Base-by-base conservation (phyloP, 441 rosid genomes). In the California macrophylla region DNA sequence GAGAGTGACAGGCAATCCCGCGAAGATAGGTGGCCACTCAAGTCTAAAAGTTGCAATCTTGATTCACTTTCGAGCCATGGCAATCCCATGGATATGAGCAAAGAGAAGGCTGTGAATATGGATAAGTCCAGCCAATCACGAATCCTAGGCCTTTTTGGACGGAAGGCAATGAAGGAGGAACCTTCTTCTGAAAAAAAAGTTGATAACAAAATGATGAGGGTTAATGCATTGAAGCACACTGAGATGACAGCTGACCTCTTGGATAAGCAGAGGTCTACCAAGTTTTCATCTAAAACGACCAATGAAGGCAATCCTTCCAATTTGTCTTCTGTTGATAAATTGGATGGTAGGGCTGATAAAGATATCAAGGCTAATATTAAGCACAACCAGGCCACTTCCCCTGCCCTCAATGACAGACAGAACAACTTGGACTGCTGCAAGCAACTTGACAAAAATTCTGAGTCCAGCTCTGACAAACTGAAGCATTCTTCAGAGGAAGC, bases 181-280 rank as follows among this genome's bases (percentile, higher is more conserved):
- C 28, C 73, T 69, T 73, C 7, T 74, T 65, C 6, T 69, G 79
- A 74, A 52, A 82, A 34, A 71, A 80, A 54, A 21, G 83, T 50
- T 70, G 81, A 74, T 68, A 42, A 71, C 25, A 74, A 68, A 4
- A 26, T 78, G 66, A 65, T n/a, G 21, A 83, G 88, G 67, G 72
- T 69, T 24, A 84, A 69, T 72, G 84, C 96, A 1, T 75, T 89
- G 81, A 94, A 94, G 71, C 73, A 89, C 45, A 97, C 98, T 45
- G 92, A 92, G 84, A 71, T 87, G 68, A 97, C 96, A 10, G 92
- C 98, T 68, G 74, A 92, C 70, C 86, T 92, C 0, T 82, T 92
- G 86, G 98, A 94, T 50, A 80, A 87, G 76, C 84, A 81, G 67
- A 91, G 98, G 98, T 91, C 97, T 69, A 91, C 96, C 21, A 87